phyloP scores from a whole-genome alignment of 2,329 filamentous ascomycete genomes.

The Huntiella bhutanensis region DNA sequence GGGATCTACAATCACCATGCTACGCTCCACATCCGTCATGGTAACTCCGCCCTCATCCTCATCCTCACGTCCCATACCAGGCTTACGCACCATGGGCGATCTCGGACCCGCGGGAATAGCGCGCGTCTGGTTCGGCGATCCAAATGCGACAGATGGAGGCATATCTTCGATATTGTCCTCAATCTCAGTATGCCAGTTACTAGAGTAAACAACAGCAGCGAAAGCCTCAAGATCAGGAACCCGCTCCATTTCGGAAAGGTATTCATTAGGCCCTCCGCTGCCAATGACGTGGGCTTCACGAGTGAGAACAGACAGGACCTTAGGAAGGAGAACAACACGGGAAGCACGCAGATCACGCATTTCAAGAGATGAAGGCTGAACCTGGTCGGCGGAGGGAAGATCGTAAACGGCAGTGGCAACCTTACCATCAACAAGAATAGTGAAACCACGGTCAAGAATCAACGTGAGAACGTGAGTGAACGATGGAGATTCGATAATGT shows the following conservation, averaged over 20 bases:
- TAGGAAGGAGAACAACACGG: slow-evolving; percentile 57
- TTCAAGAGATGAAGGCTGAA: slow-evolving; percentile 7
- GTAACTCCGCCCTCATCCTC: slow-evolving; percentile 34
- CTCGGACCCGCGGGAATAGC: slow-evolving; percentile 15
- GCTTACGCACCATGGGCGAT: slow-evolving; percentile 12
- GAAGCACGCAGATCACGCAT: slow-evolving; percentile 27
- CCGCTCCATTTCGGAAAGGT: slow-evolving; percentile 54
- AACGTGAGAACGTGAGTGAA: slow-evolving; percentile 75
- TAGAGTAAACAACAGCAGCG: slow-evolving; percentile 71
- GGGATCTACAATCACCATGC: slow-evolving; percentile 14
- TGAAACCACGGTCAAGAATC: slow-evolving; percentile 75
- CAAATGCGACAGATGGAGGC: slow-evolving; percentile 8
- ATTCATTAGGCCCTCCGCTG: slow-evolving; percentile 53
- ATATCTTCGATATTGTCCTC: slow-evolving; percentile 21
- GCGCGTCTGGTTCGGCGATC: slow-evolving; percentile 11
- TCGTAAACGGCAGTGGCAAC: slow-evolving; percentile 66
- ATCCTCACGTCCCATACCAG: slow-evolving; percentile 11
- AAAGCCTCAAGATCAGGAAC: slow-evolving; percentile 66
- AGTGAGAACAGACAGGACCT: slow-evolving; percentile 73
- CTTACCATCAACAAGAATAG: slow-evolving; percentile 64
- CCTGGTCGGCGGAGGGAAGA: slow-evolving; percentile 12
- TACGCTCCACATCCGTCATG: slow-evolving; percentile 23
- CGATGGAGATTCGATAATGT: slow-evolving; percentile 82
- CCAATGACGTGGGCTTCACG: slow-evolving; percentile 82
- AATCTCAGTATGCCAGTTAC: slow-evolving; percentile 58